Evolutionary conservation across 805 yeast species (phyloP), one percentile per base, ranked within the genome.

Genomic region (Zygoascus biomembranicola): DNA sequence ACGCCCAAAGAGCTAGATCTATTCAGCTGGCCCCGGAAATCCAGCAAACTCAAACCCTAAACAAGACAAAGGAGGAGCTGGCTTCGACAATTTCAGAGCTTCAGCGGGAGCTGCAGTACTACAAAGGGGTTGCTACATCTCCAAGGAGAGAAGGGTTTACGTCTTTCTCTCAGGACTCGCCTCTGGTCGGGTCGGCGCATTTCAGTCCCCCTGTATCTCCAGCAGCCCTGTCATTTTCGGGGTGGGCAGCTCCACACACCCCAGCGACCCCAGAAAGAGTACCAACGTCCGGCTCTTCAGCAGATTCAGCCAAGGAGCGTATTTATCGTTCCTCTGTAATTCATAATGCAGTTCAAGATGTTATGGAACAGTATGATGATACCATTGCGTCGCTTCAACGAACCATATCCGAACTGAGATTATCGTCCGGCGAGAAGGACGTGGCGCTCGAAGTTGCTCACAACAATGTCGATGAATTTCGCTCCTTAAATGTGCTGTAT

Each of bases 21-120:
- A 61, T 61, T 20, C 63, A 62, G 51, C 51, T 55, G 26, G 50
- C 59, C n/a, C 63, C 64, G 2, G 64, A 62, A 39, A 59, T 61
- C 43, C 60, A 55, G 44, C 53, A 47, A 44, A 43, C 53, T 6
- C 52, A 56, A 28, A 52, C 46, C 18, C 23, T 4, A 8, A 19
- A 19, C 26, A 42, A n/a, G 26, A 42, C 23, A n/a, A 51, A 43
- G 41, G 63, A 58, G 13, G 62, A 59, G 6, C 26, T 59, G 47
- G 8, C 50, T 28, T 13, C 16, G 2, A 51, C 58, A 8, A 50
- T 59, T 5, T 46, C 54, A 1, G 51, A 55, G 41, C 48, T 61
- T n/a, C 56, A 53, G 41, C 28, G 47, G 10, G 62, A 60, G 45
- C 39, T 61, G 32, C 57, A 53, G 32, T 53, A 43, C 49, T 57